These are phyloP conservation scores for Cladosporium cucumerinum DNA, from an alignment of 2,329 filamentous ascomycete genomes.

Conservation along the genomic window DNA sequence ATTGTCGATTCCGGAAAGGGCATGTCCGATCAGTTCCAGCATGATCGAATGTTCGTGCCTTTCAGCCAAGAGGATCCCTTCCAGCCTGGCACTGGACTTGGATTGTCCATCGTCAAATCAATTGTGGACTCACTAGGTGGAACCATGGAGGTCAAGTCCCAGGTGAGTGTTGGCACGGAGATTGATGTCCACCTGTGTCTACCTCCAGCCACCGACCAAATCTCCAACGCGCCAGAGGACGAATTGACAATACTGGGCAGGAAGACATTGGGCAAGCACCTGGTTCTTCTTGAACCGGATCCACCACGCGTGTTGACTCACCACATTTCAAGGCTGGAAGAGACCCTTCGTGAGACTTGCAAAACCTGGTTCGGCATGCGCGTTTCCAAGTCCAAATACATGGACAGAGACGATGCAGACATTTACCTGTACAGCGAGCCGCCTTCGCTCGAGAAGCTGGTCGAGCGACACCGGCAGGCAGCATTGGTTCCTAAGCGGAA, in stretches of 20 bases:
- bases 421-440: conserved; percentile 27
- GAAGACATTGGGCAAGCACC: conserved; percentile 20
- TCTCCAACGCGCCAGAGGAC: conserved; percentile 12
- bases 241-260: conserved; percentile 18
- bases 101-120: conserved; percentile 59
- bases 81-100: conserved; percentile 60
- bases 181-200: conserved; percentile 23
- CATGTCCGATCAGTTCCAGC: conserved; percentile 61
- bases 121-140: conserved; percentile 61
- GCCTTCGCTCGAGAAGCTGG: conserved; percentile 22
- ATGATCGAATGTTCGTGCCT: conserved; percentile 58
- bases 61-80: conserved; percentile 63
- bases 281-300: conserved; percentile 24
- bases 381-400: conserved; percentile 18
- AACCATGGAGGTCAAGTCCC: conserved; percentile 54
- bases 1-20: conserved; percentile 65
- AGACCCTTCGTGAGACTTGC: conserved; percentile 23
- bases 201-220: conserved; percentile 18
- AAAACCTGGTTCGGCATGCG: conserved; percentile 26
- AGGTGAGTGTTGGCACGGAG: conserved; percentile 39
- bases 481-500: conserved; percentile 1
- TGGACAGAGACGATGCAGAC: conserved; percentile 22
- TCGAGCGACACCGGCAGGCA: conserved; percentile 18
- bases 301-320: conserved; percentile 14
- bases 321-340: conserved; percentile 20